Evolutionary conservation across 2,329 filamentous ascomycete genomes (phyloP), one percentile per base, ranked within the genome.

Genomic region (Ascochyta lentis): DNA sequence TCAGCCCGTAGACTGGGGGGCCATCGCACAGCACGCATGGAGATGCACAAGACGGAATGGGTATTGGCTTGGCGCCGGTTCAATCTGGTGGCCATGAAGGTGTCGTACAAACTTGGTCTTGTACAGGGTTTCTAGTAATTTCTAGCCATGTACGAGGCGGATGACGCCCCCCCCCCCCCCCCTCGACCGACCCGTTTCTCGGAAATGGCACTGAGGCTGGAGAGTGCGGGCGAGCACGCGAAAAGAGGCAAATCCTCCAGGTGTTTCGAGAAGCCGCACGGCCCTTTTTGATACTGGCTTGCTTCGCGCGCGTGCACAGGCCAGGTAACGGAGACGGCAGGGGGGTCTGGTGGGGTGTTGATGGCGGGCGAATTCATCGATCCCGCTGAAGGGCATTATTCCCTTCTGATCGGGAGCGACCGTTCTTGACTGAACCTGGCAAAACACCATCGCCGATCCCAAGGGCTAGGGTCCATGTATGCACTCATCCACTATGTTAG

Each of bases 381-480:
- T 66, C 60, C 60, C 42, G 53, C 61, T 52, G 49, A 46, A 61
- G 54, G 44, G 56, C 54, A 60, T 52, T 59, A 50, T 60, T 41
- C 54, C 49, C 48, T 55, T 51, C 27, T 62, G 57, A 68, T 68
- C 66, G 66, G 58, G 45, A 38, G 56, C 19, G 33, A 51, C 47
- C 47, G 47, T 50, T 50, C 53, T 56, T 56, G 35, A 55, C 48
- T 56, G 47, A 48, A 45, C 54, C 49, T 53, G 40, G 60, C 53
- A 59, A 59, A 64, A 58, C 61, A 66, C 56, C 64, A 68, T 57
- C 54, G 54, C 54, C 54, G 54, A 57, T 57, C 54, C 22, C 9
- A 27, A 9, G 40, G 29, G 15, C 47, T 56, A 56, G 53, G 53
- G 53, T 56, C 53, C 49, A 46, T 53, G 34, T 41, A 49, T 49